Evolutionary conservation across 768 basidiomycete species (phyloP).

Genomic region (Xerocomellus dryophilus): DNA sequence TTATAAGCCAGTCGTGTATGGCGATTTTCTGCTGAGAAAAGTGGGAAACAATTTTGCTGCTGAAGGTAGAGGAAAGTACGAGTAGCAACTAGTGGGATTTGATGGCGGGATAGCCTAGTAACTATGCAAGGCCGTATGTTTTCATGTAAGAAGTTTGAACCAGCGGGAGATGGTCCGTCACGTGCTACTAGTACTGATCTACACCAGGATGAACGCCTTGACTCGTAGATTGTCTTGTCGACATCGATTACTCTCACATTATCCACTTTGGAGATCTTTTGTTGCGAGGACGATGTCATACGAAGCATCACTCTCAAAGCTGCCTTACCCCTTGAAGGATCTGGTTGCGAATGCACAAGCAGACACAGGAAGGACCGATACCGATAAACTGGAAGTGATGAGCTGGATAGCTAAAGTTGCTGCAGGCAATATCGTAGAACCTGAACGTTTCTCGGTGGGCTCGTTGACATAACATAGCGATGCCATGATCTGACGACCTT

Average conservation of each 20-base stretch:
- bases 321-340: constrained; percentile 49
- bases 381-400: constrained; percentile 60
- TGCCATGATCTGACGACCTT: neutral
- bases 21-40: constrained; percentile 72
- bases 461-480: neutral
- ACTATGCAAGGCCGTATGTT: neutral
- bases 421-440: constrained; percentile 45
- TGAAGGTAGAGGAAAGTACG: constrained; percentile 36
- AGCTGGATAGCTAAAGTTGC: constrained; percentile 70
- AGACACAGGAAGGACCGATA: constrained; percentile 52
- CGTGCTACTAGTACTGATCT: constrained; percentile 22
- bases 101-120: neutral
- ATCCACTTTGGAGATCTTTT: constrained; percentile 8
- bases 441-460: constrained; percentile 50
- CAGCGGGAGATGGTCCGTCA: constrained; percentile 17
- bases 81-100: constrained; percentile 6
- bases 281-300: constrained; percentile 48
- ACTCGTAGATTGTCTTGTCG: constrained; percentile 22
- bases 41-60: constrained; percentile 69
- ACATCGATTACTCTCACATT: constrained; percentile 20
- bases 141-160: no score
- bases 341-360: constrained; percentile 44
- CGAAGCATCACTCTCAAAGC: constrained; percentile 45
- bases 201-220: constrained; percentile 15
- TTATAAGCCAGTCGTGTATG: constrained; percentile 61